These are phyloP conservation scores for Luvunga scandens DNA, from an alignment of 345 rosid species.

Conservation along the genomic window DNA sequence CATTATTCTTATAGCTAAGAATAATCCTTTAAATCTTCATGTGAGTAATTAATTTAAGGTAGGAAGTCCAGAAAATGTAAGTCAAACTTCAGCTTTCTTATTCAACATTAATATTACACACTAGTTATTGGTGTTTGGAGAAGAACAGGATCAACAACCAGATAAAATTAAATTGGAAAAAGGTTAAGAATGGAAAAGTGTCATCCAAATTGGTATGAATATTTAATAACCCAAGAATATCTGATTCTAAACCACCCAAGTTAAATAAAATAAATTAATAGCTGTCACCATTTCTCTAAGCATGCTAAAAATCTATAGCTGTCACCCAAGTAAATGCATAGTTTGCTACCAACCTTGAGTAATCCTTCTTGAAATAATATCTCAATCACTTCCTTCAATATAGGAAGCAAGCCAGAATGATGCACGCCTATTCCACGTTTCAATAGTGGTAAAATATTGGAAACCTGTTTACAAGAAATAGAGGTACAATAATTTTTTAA, in stretches of 20 bases:
- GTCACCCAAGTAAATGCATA: neutral
- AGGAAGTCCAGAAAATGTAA: neutral
- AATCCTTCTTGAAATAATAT: constrained; percentile 98
- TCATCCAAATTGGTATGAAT: neutral
- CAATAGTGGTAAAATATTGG: constrained; percentile 89
- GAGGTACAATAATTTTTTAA: neutral
- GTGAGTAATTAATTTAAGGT: neutral
- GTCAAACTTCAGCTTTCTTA: neutral
- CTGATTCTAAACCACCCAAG: neutral
- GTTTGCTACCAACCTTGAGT: constrained; percentile 61
- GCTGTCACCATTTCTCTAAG: neutral
- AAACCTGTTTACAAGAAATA: constrained; percentile 50
- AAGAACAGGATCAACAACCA: neutral
- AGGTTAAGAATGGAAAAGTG: neutral
- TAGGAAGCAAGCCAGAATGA: constrained; percentile 99
- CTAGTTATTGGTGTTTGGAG: neutral
- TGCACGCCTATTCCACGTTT: constrained; percentile 99
- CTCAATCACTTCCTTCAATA: constrained; percentile 96
- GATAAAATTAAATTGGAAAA: neutral
- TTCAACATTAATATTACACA: neutral
- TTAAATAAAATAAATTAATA: neutral
- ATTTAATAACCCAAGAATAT: neutral
- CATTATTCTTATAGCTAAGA: neutral
- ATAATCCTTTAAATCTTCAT: neutral
- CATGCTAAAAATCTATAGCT: neutral